These are phyloP conservation scores for Epichloe amarillans DNA, from an alignment of 2,329 filamentous ascomycete genomes.

Conservation along the genomic window DNA sequence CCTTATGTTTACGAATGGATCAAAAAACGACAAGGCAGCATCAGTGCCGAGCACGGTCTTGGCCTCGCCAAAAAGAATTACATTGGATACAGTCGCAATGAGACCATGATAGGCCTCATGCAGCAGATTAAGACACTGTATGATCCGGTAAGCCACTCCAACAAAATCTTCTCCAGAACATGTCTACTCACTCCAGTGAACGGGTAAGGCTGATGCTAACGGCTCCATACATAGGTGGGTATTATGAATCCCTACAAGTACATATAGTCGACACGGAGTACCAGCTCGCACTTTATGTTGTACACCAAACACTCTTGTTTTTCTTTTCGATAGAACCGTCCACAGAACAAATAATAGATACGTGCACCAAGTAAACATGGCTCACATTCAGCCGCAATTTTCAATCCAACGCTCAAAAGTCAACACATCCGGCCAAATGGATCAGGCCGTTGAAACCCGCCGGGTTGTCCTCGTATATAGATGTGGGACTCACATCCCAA, in stretches of 20 bases:
- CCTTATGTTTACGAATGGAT: constrained; percentile 99
- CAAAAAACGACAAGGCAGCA: constrained; percentile 71
- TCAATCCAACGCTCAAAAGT: no score
- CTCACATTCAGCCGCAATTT: no score
- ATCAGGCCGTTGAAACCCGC: no score
- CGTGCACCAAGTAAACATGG: no score
- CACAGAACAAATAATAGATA: no score
- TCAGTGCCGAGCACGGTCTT: constrained; percentile 91
- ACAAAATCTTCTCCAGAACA: neutral
- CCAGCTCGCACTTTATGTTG: no score
- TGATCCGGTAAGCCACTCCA: constrained; percentile 60
- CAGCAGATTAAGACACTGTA: constrained; percentile 88
- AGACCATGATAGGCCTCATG: constrained; percentile 83
- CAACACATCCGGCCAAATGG: no score
- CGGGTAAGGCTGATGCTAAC: constrained; percentile 14
- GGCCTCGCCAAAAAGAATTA: constrained; percentile 90
- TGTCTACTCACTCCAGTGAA: neutral
- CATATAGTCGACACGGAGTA: constrained; percentile 32
- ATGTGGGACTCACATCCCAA: constrained; percentile 11
- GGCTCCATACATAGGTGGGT: constrained; percentile 51
- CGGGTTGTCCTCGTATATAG: constrained; percentile 19
- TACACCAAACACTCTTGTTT: no score
- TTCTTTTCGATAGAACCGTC: no score
- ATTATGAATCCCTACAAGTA: constrained; percentile 99
- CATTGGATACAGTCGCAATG: constrained; percentile 82